Base-by-base conservation (phyloP, 257 asterid genomes). In the Solanum chaucha region DNA sequence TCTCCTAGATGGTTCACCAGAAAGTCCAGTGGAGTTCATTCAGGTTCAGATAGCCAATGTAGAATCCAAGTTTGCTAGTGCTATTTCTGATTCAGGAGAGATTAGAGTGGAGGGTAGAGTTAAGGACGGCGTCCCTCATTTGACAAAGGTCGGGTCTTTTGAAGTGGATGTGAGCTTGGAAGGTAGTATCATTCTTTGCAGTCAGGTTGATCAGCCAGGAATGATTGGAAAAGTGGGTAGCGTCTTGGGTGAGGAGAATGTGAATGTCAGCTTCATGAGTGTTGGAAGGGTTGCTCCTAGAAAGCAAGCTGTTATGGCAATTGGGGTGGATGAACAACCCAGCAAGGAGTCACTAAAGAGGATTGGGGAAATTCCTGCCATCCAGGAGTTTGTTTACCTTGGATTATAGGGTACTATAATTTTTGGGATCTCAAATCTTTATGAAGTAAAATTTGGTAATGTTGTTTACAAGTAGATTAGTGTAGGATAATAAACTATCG, bases 171-270 rank as follows among this genome's bases (percentile, higher is more conserved):
- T 94, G 90, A 97, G 98, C 87, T 87, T 97, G 92, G 99, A 95
- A 86, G 98, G 99, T 48, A 95, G 98, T 88, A 87, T 95, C 78
- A 96, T 96, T 61, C 93, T 95, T 7, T 96, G 99, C 91, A 92
- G 99, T 87, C 99, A 96, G 86, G 97, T 94, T 55, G 99, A 96
- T 87, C 99, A 96, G 89, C 99, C 99, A 0, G 99, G 99, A 32
- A 94, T 96, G 98, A 95, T 96, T 6, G 98, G 99, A 15, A 94
- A 93, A 80, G 99, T 97, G 4, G 99, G 98, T 7, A 93, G 96
- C 82, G 89, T 97, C 87, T 84, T 95, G 80, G 98, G 97, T 5
- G 93, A 97, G 90, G 97, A 94, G 91, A 95, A 95, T 1, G 96
- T 96, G 88, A 95, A 96, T 5, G 99, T 95, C 73, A 96, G 98